Evolutionary conservation across 1,284 basidiomycete genomes (phyloP), one percentile per base, ranked within the genome.

Genomic region (Malassezia psittaci): DNA sequence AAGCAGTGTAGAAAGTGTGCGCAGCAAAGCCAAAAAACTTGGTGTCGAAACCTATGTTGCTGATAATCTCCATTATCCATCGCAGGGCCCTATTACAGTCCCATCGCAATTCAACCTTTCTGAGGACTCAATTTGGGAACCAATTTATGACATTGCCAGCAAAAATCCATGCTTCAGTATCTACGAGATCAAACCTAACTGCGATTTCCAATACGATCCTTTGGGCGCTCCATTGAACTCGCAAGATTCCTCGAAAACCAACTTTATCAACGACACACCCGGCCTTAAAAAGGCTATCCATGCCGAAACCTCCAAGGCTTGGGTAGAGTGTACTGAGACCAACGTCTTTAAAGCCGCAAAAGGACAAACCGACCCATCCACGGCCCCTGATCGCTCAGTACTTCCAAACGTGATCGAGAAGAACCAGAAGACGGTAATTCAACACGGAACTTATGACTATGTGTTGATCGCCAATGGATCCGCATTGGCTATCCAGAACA

Each of bases 241-340:
- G 1, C 11, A 24, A n/a, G 37, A 48, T 3, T 41, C 64, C 4
- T 37, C 13, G 15, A 41, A 58, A 18, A 41, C 36, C 40, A 66
- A 66, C 48, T 55, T 64, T 34, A 18, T 66, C 47, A 66, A 66
- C 43, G 58, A 65, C 54, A 54, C 59, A 2, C 57, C 61, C 11
- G 68, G 60, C 11, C 60, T 71, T 38, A 72, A 72, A 53, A 47
- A 65, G 33, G 64, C 62, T 18, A 61, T 71, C 48, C 63, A 72
- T 43, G 67, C 62, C 9, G 55, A 66, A 11, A 37, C 59, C 18
- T 34, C 52, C 29, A 51, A 38, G 18, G 21, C 48, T 13, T 72
- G 69, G 69, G 24, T 41, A 18, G 59, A 63, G 24, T 69, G 69
- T 48, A 48, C 52, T 2, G 33, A 39, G 15, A 51, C 48, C 0